Percentiles rank a stretch among this genome's conserved stretches.
phyloP scores from a whole-genome alignment of 306 rosid species.

The Betula pendula region DNA sequence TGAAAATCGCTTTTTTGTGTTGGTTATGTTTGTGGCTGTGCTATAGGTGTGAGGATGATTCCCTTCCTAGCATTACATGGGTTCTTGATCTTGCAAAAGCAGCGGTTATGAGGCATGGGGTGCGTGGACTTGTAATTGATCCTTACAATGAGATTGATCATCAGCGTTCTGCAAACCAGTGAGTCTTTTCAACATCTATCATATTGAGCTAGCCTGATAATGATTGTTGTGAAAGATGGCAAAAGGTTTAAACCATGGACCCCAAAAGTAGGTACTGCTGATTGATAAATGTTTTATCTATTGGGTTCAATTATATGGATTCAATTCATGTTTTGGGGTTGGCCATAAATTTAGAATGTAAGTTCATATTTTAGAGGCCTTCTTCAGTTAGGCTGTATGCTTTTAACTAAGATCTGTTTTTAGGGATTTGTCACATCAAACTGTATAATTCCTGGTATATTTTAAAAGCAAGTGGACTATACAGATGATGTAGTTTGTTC shows the following conservation, averaged over 20 bases:
- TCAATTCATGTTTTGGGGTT: too few relatives aligned
- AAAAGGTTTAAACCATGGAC: background rate
- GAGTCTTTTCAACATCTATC: constrained; percentile 37
- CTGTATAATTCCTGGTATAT: background rate
- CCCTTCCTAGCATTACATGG: constrained; percentile 83
- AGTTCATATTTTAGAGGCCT: background rate
- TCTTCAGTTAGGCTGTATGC: background rate
- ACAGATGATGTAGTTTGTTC: background rate
- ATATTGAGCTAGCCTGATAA: background rate
- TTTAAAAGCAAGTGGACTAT: background rate
- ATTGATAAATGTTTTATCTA: background rate
- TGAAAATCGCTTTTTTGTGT: constrained; percentile 13
- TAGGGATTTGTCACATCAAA: background rate
- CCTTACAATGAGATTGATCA: constrained; percentile 98
- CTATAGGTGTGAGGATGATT: constrained; percentile 82
- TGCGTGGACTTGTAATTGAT: constrained; percentile 95
- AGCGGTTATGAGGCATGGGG: constrained; percentile 89
- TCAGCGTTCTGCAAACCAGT: constrained; percentile 86
- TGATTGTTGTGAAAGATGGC: background rate
- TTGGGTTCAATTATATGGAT: background rate
- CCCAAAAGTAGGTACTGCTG: background rate
- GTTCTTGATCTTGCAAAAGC: constrained; percentile 89
- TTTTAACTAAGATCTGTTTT: background rate
- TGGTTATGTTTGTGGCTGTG: constrained; percentile 29
- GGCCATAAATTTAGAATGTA: background rate